Base-by-base conservation (phyloP, 2,329 filamentous ascomycete genomes). In the Shiraia bambusicola region DNA sequence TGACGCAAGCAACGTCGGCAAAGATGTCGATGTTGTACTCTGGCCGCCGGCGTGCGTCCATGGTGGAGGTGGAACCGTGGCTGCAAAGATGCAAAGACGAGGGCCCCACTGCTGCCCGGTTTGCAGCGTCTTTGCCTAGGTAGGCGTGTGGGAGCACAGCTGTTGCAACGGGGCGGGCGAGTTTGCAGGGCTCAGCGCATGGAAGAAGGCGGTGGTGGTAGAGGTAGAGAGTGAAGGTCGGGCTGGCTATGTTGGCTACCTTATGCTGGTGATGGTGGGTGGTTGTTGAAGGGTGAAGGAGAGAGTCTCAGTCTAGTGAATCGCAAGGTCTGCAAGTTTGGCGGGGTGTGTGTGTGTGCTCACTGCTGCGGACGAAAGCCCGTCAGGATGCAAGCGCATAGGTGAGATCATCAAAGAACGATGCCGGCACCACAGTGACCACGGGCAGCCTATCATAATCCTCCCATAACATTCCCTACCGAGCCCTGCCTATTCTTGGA, bases 21-120 rank as follows among this genome's bases (percentile, higher is more conserved):
- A 96, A 94, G 64, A 95, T 85, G 67, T 96, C 91, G 66, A 98
- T 81, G 56, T 88, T 88, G 74, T 95, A 95, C 72, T 96, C 90
- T 59, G 89, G 88, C 45, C 88, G 83, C 58, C 75, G 75, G 67
- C 79, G 78, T 68, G 76, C 76, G 58, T 86, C 82, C 82, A 86
- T 86, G 47, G 15, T 64, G 46, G 29, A 42, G 34, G 30, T 26
- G 44, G 41, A 46, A 38, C 32, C 28, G 47, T 47, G 50, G 42
- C 40, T 28, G 26, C 29, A 27, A 22, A 35, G 22, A 28, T 28
- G 26, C 29, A 27, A 22, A 35, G 22, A 28, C 28, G 45, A 22
- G 19, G 19, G 19, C 19, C 19, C 19, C 40, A 42, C 41, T 34
- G 45, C 45, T 32, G 34, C 38, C 41, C 45, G 47, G 48, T 45